Evolutionary conservation across 495 filamentous ascomycete species (phyloP), one percentile per base, ranked within the genome.

Genomic region (Aspergillus funiculosus): DNA sequence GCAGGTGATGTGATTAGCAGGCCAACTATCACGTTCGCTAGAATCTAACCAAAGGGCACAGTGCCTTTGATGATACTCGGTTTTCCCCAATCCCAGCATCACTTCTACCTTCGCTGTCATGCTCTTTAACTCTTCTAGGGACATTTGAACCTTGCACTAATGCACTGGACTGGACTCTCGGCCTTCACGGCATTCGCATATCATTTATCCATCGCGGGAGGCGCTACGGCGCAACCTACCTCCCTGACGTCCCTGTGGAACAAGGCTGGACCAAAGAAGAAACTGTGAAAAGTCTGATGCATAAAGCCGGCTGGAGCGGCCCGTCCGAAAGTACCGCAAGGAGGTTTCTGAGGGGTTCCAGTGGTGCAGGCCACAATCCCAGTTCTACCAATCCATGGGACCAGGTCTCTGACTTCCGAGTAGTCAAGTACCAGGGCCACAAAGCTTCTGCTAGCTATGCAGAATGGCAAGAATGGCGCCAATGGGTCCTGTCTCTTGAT

Each of bases 181-280:
- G 91, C 22, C 79, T 65, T 0, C 92, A 98, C 61, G 92, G 92
- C 9, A 59, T 98, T 8, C 80, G 83, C 18, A 86, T 92, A 39
- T 80, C 74, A 36, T 90, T 92, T 60, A 67, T 69, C 59, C 64
- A 88, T 38, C 77, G 79, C 55, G 78, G 81, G 25, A 43, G 79
- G 60, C 61, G 81, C 60, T 62, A 76, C 64, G 57, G 72, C 7
- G 80, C 87, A 7, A 96, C 91, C 0, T 98, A 98, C 56, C 74
- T 98, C 11, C 92, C 92, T 0, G 89, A 96, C 60, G 91, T 97
- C 8, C 80, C 91, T 2, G 70, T 76, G 3, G 92, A 98, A 70
- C 92, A 98, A 62, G 88, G 86, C 15, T 98, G 92, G 92, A 87
- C 81, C 10, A 94, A 92, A 63, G 89, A 95, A 65, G 87, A 96